A percentile compares a stretch with the other conserved stretches of the same genome.
Conservation (phyloP, 2,329 filamentous ascomycete species). For the Trichothecium roseum region DNA sequence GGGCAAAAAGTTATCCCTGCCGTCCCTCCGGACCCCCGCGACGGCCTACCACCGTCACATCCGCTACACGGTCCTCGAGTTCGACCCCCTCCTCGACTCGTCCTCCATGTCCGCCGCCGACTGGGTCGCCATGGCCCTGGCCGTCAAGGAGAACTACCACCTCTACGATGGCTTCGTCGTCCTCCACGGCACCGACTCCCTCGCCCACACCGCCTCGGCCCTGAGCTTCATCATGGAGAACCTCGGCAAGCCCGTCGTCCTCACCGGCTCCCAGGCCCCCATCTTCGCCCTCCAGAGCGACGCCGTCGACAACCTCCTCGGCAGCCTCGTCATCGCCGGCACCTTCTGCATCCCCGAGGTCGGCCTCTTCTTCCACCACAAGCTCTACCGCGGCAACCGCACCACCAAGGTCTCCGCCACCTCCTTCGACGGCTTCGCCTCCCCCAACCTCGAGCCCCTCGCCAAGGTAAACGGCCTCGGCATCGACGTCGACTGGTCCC, state of each 20-base stretch:
- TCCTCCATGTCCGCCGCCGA: slow-evolving; percentile 80
- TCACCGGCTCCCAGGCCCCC: slow-evolving; percentile 74
- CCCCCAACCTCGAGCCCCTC: slow-evolving; percentile 75
- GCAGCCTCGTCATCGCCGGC: slow-evolving; percentile 79
- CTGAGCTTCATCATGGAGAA: slow-evolving; percentile 90
- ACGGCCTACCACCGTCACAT: slow-evolving; percentile 74
- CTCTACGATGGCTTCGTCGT: slow-evolving; percentile 87
- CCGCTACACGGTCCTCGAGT: slow-evolving; percentile 76
- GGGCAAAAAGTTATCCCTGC: slow-evolving; percentile 40
- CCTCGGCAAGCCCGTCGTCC: slow-evolving; percentile 79
- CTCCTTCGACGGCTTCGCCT: slow-evolving; percentile 78
- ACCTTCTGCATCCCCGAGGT: slow-evolving; percentile 92
- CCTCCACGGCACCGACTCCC: slow-evolving; percentile 80
- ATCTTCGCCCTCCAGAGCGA: slow-evolving; percentile 89
- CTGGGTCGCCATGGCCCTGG: slow-evolving; percentile 74
- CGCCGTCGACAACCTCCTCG: slow-evolving; percentile 81
- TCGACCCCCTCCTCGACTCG: slow-evolving; percentile 75
- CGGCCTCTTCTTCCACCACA: slow-evolving; percentile 88
- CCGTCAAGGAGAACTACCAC: slow-evolving; percentile 77
- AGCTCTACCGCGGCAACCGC: slow-evolving; percentile 78
- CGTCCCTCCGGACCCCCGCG: slow-evolving; percentile 67
- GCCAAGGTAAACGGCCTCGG: slow-evolving; percentile 73
- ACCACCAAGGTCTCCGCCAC: slow-evolving; percentile 82
- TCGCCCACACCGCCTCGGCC: slow-evolving; percentile 82
- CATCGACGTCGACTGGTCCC: slow-evolving; percentile 71